Percentiles rank a stretch among this genome's conserved stretches.
Evolutionary conservation across 768 basidiomycete genomes (phyloP).

Genomic region (Trametes cingulata): DNA sequence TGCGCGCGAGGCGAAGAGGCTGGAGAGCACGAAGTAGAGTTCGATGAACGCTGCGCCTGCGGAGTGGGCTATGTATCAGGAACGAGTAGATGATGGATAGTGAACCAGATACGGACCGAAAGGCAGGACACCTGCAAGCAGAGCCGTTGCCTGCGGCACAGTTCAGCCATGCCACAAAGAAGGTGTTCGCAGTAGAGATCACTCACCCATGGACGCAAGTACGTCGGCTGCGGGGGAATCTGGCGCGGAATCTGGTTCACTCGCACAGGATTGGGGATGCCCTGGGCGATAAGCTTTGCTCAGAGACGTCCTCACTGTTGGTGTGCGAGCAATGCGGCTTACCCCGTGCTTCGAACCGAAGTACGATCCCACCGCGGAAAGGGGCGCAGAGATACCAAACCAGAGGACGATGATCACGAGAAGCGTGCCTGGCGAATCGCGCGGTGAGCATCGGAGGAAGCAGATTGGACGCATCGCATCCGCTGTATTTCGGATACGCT

Average conservation of each 20-base stretch:
- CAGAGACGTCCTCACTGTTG: not conserved
- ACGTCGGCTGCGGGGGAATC: constrained; percentile 85
- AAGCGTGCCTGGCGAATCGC: constrained; percentile 63
- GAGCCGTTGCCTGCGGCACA: constrained; percentile 52
- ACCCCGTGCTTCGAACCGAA: constrained; percentile 88
- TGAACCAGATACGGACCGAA: constrained; percentile 56
- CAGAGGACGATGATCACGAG: constrained; percentile 80
- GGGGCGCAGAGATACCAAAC: constrained; percentile 93
- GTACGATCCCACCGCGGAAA: constrained; percentile 85
- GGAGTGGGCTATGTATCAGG: constrained; percentile 6
- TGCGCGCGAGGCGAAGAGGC: constrained; percentile 86
- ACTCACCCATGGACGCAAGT: constrained; percentile 78
- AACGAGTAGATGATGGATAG: not conserved
- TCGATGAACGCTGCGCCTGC: constrained; percentile 95
- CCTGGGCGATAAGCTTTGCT: constrained; percentile 39
- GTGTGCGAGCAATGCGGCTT: constrained; percentile 29
- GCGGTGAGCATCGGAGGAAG: not conserved
- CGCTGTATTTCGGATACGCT: not conserved
- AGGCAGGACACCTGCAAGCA: constrained; percentile 90
- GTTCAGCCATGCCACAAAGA: constrained; percentile 4
- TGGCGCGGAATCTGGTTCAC: constrained; percentile 96
- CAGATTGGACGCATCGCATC: not conserved
- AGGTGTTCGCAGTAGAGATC: constrained; percentile 10
- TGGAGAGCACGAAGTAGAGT: constrained; percentile 88
- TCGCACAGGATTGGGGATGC: constrained; percentile 77